Conservation (phyloP, 768 basidiomycete genomes). For the Chiua virens region DNA sequence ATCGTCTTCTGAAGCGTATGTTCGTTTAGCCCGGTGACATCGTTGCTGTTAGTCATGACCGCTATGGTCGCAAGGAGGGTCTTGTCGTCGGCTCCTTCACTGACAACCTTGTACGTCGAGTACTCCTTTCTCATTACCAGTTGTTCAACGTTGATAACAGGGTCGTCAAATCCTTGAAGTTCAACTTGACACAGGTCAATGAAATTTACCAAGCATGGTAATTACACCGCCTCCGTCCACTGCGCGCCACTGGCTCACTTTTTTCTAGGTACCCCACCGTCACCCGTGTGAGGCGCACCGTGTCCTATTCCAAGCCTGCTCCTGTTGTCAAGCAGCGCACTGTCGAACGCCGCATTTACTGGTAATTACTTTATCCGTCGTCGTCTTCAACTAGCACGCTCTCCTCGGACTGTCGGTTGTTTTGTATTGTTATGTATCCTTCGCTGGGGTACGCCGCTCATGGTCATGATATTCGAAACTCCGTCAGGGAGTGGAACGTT, state of each 20-base stretch:
- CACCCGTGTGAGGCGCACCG: slow-evolving; percentile 73
- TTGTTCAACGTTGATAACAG: slow-evolving; percentile 36
- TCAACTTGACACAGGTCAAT: slow-evolving; percentile 67
- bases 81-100: slow-evolving; percentile 75
- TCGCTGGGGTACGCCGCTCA: slow-evolving; percentile 1
- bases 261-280: slow-evolving; percentile 67
- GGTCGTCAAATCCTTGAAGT: slow-evolving; percentile 83
- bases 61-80: slow-evolving; percentile 69
- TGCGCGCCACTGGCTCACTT: slow-evolving; percentile 2
- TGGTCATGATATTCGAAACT: slow-evolving; percentile 50
- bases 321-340: slow-evolving; percentile 49
- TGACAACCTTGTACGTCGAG: slow-evolving; percentile 61
- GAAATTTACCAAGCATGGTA: slow-evolving; percentile 72
- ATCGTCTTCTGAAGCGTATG: neutral
- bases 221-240: slow-evolving; percentile 4
- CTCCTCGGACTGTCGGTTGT: slow-evolving; percentile 21
- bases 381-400: neutral
- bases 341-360: slow-evolving; percentile 74
- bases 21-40: slow-evolving; percentile 68
- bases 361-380: slow-evolving; percentile 41
- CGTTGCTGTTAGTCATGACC: slow-evolving; percentile 69
- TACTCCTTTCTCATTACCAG: neutral
- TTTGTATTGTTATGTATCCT: slow-evolving; percentile 36
- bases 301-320: slow-evolving; percentile 55
- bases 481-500: slow-evolving; percentile 44